Conservation (phyloP, 2,329 filamentous ascomycete genomes). For the Nemania serpens region DNA sequence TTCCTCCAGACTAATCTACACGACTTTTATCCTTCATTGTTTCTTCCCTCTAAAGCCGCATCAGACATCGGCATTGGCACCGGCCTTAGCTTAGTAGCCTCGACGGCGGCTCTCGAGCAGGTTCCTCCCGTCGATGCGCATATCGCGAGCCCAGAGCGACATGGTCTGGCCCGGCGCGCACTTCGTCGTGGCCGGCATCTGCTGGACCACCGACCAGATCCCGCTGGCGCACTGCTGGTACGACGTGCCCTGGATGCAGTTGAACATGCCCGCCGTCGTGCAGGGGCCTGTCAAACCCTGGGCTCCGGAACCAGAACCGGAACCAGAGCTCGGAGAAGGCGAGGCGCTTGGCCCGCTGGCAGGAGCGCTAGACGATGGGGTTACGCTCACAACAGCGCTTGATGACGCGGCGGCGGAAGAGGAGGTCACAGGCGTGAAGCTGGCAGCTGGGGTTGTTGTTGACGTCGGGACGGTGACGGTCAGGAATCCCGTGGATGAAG, state of each 20-base stretch:
- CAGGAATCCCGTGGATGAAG: slow-evolving; percentile 3
- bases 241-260: slow-evolving; percentile 40
- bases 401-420: slow-evolving; percentile 5
- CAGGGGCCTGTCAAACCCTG: slow-evolving; percentile 39
- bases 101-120: slow-evolving; percentile 1
- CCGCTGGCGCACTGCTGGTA: slow-evolving; percentile 45
- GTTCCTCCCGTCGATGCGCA: background rate
- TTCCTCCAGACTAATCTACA: too few relatives aligned
- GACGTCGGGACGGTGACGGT: slow-evolving; percentile 9
- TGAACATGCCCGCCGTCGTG: slow-evolving; percentile 41
- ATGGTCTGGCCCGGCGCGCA: slow-evolving; percentile 38
- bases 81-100: slow-evolving; percentile 6
- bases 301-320: slow-evolving; percentile 20
- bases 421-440: background rate
- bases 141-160: slow-evolving; percentile 36
- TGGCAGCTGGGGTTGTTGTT: background rate
- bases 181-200: slow-evolving; percentile 39
- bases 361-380: slow-evolving; percentile 20
- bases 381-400: background rate
- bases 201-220: slow-evolving; percentile 37
- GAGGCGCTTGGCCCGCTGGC: slow-evolving; percentile 14
- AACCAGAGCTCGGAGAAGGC: background rate
- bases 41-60: too few relatives aligned
- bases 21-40: too few relatives aligned
- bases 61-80: too few relatives aligned